Conservation (phyloP, 495 filamentous ascomycete species). For the Annulohypoxylon bovei region DNA sequence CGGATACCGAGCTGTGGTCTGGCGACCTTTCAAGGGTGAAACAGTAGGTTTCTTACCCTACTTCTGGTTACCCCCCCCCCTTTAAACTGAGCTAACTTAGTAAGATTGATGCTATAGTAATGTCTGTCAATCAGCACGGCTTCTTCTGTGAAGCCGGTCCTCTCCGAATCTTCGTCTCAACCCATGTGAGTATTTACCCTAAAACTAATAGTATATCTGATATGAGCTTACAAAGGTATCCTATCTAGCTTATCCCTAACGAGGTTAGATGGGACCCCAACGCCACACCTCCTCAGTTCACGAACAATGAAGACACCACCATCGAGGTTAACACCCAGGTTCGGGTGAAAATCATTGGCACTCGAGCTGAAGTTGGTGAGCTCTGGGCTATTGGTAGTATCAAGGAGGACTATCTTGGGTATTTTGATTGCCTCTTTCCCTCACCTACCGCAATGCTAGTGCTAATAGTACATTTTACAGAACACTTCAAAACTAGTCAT, state of each 20-base stretch:
- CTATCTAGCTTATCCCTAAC: slow-evolving; percentile 81
- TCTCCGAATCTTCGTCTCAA: slow-evolving; percentile 86
- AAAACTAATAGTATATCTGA: not conserved
- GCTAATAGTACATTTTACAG: slow-evolving; percentile 14
- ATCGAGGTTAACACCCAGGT: slow-evolving; percentile 94
- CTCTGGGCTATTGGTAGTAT: slow-evolving; percentile 98
- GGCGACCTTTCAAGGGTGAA: slow-evolving; percentile 96
- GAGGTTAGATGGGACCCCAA: slow-evolving; percentile 95
- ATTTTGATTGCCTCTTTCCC: slow-evolving; percentile 12
- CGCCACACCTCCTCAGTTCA: slow-evolving; percentile 83
- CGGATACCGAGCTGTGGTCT: slow-evolving; percentile 93
- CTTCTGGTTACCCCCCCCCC: not conserved
- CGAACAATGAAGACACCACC: slow-evolving; percentile 87
- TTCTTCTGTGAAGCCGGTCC: slow-evolving; percentile 94
- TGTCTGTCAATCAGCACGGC: slow-evolving; percentile 86
- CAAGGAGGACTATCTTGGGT: slow-evolving; percentile 81
- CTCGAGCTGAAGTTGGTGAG: slow-evolving; percentile 87
- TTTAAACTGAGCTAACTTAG: slow-evolving; percentile 30
- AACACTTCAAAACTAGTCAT: slow-evolving; percentile 25
- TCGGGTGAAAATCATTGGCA: slow-evolving; percentile 91
- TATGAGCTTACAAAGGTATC: slow-evolving; percentile 36
- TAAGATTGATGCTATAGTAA: slow-evolving; percentile 91
- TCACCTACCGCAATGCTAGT: not conserved
- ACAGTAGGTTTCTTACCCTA: slow-evolving; percentile 69
- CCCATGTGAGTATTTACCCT: slow-evolving; percentile 68